A percentile compares a stretch with the other conserved stretches of the same genome.
Evolutionary conservation across 441 rosid species (phyloP).

Genomic region (Brassica balearica): DNA sequence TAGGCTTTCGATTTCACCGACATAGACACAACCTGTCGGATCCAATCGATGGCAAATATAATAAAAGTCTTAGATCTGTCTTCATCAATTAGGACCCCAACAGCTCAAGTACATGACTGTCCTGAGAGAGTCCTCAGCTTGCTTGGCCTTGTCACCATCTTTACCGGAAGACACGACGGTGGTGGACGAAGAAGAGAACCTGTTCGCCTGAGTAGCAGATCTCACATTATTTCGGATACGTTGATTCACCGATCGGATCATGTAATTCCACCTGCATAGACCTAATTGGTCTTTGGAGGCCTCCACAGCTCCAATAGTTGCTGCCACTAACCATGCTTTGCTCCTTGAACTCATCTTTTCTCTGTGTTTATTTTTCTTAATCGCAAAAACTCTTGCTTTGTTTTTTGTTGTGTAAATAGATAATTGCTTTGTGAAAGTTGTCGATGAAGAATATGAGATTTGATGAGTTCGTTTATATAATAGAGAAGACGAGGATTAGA

Average conservation of each 20-base stretch:
- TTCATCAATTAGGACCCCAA: conserved; percentile 58
- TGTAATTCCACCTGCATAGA: conserved; percentile 57
- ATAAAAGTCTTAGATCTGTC: neutral
- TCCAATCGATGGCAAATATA: neutral
- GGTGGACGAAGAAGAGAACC: conserved; percentile 39
- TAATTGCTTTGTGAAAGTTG: conserved; percentile 4
- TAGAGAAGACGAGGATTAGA: neutral
- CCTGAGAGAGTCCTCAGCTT: conserved; percentile 74
- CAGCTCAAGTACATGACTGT: conserved; percentile 82
- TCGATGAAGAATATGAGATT: conserved; percentile 6
- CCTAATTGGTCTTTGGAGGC: conserved; percentile 48
- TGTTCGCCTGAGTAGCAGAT: conserved; percentile 45
- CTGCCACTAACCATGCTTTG: conserved; percentile 40
- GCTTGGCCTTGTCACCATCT: conserved; percentile 44
- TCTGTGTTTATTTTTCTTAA: neutral
- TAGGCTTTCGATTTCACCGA: neutral
- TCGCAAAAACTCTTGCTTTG: neutral
- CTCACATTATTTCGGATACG: conserved; percentile 46
- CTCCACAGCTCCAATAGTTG: conserved; percentile 43
- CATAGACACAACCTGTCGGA: neutral
- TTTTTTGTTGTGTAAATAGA: neutral
- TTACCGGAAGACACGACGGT: conserved; percentile 4
- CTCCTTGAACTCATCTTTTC: conserved; percentile 41
- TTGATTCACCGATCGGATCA: conserved; percentile 49
- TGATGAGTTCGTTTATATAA: conserved; percentile 7